Conservation (phyloP, 2,329 filamentous ascomycete genomes). For the Penicillium decumbens region DNA sequence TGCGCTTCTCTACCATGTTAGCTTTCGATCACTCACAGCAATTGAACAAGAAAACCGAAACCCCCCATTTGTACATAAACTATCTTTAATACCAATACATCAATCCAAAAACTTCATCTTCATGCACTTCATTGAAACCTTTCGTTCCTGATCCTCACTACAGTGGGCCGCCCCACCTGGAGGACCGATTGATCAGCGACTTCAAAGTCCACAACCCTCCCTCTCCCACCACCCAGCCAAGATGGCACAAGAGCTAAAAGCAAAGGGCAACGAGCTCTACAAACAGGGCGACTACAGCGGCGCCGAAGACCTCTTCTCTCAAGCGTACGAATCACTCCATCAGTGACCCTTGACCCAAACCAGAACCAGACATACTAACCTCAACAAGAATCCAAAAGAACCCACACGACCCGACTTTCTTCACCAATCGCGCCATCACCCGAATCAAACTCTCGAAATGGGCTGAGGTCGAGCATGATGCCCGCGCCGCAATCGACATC, state of each 20-base stretch:
- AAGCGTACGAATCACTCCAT: slow-evolving; percentile 36
- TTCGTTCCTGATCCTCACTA: slow-evolving; percentile 4
- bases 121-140: slow-evolving; percentile 2
- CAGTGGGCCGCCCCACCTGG: slow-evolving; percentile 21
- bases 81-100: neutral
- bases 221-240: neutral
- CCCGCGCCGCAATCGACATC: slow-evolving; percentile 67
- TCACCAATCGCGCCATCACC: slow-evolving; percentile 84
- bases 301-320: slow-evolving; percentile 45
- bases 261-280: slow-evolving; percentile 45
- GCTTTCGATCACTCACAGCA: neutral
- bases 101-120: neutral
- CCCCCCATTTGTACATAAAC: neutral
- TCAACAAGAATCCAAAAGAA: slow-evolving; percentile 66
- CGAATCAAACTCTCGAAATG: slow-evolving; percentile 69
- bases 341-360: neutral
- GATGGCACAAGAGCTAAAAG: slow-evolving; percentile 41
- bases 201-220: neutral
- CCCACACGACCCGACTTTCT: slow-evolving; percentile 70
- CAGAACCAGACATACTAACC: neutral
- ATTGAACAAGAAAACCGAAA: neutral
- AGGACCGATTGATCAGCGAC: slow-evolving; percentile 20
- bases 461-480: slow-evolving; percentile 72
- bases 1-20: slow-evolving; percentile 27
- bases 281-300: slow-evolving; percentile 44